phyloP scores from a whole-genome alignment of 225 moss, liverwort and hornwort species.

The Pseudisothecium myosuroides region DNA sequence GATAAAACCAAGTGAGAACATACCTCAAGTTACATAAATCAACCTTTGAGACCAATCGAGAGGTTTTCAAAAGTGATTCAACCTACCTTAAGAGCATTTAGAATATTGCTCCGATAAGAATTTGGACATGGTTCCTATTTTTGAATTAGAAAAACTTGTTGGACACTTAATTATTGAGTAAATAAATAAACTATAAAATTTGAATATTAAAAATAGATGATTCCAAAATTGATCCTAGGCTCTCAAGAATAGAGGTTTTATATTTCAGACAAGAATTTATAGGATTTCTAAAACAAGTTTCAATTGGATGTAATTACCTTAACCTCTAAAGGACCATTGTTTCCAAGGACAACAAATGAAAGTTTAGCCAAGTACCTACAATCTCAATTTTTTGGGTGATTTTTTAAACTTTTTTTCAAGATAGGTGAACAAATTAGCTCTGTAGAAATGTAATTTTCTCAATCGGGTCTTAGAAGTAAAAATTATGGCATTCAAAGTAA shows the following conservation, averaged over 20 bases:
- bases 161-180: too few relatives aligned
- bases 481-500: background rate
- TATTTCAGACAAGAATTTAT: background rate
- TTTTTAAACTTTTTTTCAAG: background rate
- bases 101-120: background rate
- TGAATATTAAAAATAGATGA: background rate
- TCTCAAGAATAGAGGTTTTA: too few relatives aligned
- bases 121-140: background rate
- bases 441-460: background rate
- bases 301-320: background rate
- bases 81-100: background rate
- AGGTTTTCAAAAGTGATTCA: background rate
- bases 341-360: rapidly evolving
- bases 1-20: background rate
- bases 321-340: background rate
- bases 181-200: background rate
- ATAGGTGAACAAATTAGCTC: background rate
- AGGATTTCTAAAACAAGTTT: background rate
- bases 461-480: background rate
- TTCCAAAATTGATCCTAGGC: background rate
- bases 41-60: background rate
- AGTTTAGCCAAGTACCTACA: background rate
- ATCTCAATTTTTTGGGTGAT: background rate
- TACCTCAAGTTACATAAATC: background rate
- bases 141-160: background rate